Evolutionary conservation across 129 eudicot genomes (phyloP).

Genomic region (Scalesia atractyloides): DNA sequence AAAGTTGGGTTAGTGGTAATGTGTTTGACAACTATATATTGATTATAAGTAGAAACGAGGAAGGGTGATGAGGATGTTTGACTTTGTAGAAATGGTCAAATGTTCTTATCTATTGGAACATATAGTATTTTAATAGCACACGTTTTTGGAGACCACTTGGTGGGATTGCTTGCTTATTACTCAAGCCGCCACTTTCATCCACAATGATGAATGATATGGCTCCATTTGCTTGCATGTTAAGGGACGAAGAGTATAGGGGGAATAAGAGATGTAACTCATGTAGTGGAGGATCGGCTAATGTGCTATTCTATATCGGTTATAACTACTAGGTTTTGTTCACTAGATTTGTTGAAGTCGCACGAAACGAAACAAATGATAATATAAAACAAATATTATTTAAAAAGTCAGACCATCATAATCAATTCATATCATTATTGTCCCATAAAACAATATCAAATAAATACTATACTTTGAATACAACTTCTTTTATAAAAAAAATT

Average conservation of each 20-base stretch:
- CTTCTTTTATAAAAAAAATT: no score
- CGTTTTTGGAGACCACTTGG: constrained; percentile 30
- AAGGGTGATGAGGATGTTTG: constrained; percentile 17
- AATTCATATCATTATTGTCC: no score
- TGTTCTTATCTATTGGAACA: constrained; percentile 37
- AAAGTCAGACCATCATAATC: no score
- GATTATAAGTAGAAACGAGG: background rate
- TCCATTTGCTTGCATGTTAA: constrained; percentile 15
- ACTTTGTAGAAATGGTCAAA: constrained; percentile 33
- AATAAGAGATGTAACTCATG: background rate
- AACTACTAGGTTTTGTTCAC: no score
- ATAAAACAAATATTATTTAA: no score
- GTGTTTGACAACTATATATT: constrained; percentile 15
- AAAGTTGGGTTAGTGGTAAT: constrained; percentile 25
- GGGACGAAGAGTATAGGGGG: background rate
- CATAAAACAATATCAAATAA: no score
- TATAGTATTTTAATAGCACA: constrained; percentile 15
- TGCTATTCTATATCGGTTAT: no score
- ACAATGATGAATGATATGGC: background rate
- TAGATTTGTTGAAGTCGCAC: no score
- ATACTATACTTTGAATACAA: no score
- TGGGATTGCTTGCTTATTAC: constrained; percentile 24
- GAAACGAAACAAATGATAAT: no score
- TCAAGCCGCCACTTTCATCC: constrained; percentile 22
- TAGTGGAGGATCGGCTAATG: no score